Conservation (phyloP, 1,284 basidiomycete species). For the Moesziomyces antarcticus region DNA sequence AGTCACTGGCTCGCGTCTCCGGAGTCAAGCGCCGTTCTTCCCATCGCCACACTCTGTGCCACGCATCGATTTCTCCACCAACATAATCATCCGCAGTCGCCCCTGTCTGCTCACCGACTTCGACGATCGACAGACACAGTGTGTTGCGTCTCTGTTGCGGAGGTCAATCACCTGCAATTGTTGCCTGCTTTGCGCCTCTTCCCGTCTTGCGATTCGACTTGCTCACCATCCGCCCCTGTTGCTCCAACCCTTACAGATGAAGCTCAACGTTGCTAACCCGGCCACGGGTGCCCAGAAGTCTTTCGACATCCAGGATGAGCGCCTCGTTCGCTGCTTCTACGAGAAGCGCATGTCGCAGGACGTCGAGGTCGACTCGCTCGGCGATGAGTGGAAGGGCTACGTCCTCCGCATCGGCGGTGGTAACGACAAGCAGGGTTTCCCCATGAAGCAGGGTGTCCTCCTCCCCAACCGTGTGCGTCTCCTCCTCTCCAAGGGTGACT, state of each 20-base stretch:
- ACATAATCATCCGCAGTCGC: not conserved
- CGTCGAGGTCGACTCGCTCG: constrained; percentile 88
- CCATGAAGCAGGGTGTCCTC: constrained; percentile 99
- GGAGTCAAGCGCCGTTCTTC: too few species aligned
- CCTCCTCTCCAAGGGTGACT: constrained; percentile 93
- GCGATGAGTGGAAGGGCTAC: constrained; percentile 98
- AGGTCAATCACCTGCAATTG: not conserved
- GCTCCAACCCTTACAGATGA: constrained; percentile 74
- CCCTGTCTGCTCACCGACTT: not conserved
- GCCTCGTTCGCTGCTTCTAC: constrained; percentile 89
- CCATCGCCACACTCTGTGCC: too few species aligned
- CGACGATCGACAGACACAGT: not conserved
- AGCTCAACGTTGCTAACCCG: constrained; percentile 94
- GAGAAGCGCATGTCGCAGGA: constrained; percentile 97
- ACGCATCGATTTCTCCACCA: not conserved
- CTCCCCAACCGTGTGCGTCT: constrained; percentile 92
- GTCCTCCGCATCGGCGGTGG: constrained; percentile 96
- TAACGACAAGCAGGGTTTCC: constrained; percentile 87
- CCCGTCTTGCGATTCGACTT: not conserved
- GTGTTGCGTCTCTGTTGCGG: constrained; percentile 25
- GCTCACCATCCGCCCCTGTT: constrained; percentile 21
- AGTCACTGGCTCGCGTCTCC: too few species aligned
- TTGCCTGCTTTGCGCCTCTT: not conserved
- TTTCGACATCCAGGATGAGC: constrained; percentile 92
- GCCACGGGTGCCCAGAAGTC: constrained; percentile 95